Percentiles rank a stretch among this genome's conserved stretches.
phyloP scores from a whole-genome alignment of 129 eudicot species.

The Centella asiatica region DNA sequence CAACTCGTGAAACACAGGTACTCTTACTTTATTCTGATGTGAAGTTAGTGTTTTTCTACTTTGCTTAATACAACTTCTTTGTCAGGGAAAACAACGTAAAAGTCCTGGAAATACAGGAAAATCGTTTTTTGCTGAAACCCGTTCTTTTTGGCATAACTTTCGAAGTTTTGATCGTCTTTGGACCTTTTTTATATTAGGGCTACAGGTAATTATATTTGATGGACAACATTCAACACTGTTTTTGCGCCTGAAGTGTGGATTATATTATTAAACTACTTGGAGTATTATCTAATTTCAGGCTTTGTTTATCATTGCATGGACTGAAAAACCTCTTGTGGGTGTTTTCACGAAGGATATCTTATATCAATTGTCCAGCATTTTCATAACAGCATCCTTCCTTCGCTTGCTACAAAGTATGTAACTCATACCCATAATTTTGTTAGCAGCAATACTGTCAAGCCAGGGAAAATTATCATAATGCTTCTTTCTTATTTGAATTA shows the following conservation, averaged over 20 bases:
- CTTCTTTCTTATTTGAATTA: too few species aligned
- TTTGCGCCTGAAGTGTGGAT: slow-evolving; percentile 11
- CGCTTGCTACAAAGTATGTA: slow-evolving; percentile 87
- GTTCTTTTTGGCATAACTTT: slow-evolving; percentile 82
- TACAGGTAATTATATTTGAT: slow-evolving; percentile 44
- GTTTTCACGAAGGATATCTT: slow-evolving; percentile 49
- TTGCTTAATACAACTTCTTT: slow-evolving; percentile 14
- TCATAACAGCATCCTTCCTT: slow-evolving; percentile 86
- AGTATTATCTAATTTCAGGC: slow-evolving; percentile 43
- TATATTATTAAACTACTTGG: slow-evolving; percentile 6
- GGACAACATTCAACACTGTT: slow-evolving; percentile 9
- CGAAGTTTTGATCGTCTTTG: slow-evolving; percentile 97
- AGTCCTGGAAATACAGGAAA: slow-evolving; percentile 58
- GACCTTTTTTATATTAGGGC: slow-evolving; percentile 72
- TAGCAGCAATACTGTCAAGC: too few species aligned
- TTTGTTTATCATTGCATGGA: slow-evolving; percentile 84
- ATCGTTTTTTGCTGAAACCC: slow-evolving; percentile 73
- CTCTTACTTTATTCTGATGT: not conserved
- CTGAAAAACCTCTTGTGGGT: slow-evolving; percentile 36
- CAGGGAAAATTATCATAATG: too few species aligned
- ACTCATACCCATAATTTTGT: slow-evolving; percentile 4
- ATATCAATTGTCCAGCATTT: slow-evolving; percentile 72
- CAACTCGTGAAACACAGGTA: slow-evolving; percentile 56
- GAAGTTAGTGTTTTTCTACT: slow-evolving; percentile 8
- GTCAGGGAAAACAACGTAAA: slow-evolving; percentile 52